phyloP scores from a whole-genome alignment of 441 rosid species.

The Jatropha podagrica region DNA sequence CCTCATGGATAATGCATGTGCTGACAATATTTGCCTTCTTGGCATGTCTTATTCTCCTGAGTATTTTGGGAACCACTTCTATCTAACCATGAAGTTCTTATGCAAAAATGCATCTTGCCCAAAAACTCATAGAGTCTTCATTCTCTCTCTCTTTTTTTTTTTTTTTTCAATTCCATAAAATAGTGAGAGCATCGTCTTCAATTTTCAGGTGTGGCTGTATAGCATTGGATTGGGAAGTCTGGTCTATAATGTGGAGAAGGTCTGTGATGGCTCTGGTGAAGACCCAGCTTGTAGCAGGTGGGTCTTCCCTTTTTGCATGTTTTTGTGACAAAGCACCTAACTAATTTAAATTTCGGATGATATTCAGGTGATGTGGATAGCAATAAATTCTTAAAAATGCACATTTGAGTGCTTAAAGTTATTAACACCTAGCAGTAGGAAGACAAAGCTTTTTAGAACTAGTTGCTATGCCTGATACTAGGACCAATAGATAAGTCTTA shows the following conservation, averaged over 20 bases:
- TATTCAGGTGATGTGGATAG: not conserved
- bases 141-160: not conserved
- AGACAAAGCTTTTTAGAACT: not conserved
- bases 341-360: not conserved
- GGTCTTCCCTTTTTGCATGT: conserved; percentile 14
- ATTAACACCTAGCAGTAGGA: not conserved
- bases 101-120: not conserved
- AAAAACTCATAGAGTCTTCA: not conserved
- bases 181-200: not conserved
- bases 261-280: conserved; percentile 90
- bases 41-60: not conserved
- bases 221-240: conserved; percentile 57
- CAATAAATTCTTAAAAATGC: not conserved
- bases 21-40: not conserved
- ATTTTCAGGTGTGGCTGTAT: conserved; percentile 77
- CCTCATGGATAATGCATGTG: not conserved
- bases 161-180: not conserved
- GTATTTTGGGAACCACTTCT: not conserved
- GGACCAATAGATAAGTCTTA: not conserved
- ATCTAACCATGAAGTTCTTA: not conserved
- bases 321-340: conserved; percentile 7
- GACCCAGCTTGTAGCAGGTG: conserved; percentile 86
- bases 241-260: conserved; percentile 56
- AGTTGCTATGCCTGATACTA: not conserved
- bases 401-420: not conserved